Evolutionary conservation across 805 yeast species (phyloP).

Genomic region (Wickerhamomyces pijperi): DNA sequence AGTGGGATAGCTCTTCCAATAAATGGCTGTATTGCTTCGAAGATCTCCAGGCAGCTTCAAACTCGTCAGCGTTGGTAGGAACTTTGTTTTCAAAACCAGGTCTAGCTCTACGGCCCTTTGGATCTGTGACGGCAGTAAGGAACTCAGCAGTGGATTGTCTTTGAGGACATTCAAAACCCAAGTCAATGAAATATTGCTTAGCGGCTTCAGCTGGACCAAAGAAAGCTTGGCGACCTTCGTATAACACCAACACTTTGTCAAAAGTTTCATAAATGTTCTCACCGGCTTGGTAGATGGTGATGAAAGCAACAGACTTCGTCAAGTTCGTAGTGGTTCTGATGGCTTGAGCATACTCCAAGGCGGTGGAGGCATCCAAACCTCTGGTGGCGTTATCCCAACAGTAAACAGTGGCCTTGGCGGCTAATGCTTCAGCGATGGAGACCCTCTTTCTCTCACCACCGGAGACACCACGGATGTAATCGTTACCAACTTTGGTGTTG

Average conservation of each 20-base stretch:
- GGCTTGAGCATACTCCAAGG: constrained; percentile 59
- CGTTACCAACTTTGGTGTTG: constrained; percentile 51
- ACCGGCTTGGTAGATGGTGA: constrained; percentile 63
- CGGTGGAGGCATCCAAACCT: constrained; percentile 78
- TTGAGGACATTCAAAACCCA: constrained; percentile 56
- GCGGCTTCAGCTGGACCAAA: constrained; percentile 49
- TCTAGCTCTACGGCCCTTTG: constrained; percentile 41
- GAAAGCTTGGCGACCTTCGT: constrained; percentile 51
- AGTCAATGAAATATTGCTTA: constrained; percentile 42
- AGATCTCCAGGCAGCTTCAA: constrained; percentile 44
- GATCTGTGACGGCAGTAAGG: constrained; percentile 62
- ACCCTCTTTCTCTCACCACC: constrained; percentile 85
- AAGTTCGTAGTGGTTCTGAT: constrained; percentile 47
- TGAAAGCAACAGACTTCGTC: constrained; percentile 47
- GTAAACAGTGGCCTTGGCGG: constrained; percentile 48
- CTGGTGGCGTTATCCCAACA: constrained; percentile 79
- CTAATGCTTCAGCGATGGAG: constrained; percentile 68
- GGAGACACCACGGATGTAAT: constrained; percentile 57
- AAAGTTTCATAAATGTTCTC: constrained; percentile 55
- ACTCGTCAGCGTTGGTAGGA: constrained; percentile 54
- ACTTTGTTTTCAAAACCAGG: constrained; percentile 39
- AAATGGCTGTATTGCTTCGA: constrained; percentile 33
- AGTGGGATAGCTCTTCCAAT: constrained; percentile 32
- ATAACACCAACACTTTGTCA: constrained; percentile 50
- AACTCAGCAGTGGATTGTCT: constrained; percentile 68